These are phyloP conservation scores for Knoxia roxburghii DNA, from an alignment of 257 asterid species.

Conservation along the genomic window DNA sequence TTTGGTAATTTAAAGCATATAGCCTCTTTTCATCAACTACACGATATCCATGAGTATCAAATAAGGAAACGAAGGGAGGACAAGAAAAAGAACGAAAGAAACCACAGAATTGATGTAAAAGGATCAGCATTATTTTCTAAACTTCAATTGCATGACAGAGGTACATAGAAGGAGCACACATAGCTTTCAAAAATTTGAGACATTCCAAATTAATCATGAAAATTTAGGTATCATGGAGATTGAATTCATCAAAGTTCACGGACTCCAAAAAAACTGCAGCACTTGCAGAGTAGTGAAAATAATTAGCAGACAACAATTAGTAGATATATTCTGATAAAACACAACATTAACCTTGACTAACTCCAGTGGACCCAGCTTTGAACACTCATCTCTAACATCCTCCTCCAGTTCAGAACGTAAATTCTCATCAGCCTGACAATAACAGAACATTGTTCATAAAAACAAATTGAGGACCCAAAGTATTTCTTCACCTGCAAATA, in stretches of 20 bases:
- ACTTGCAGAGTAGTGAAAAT: background rate
- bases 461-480: background rate
- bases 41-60: background rate
- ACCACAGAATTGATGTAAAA: background rate
- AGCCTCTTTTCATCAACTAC: background rate
- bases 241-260: background rate
- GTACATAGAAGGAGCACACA: background rate
- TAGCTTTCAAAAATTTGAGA: background rate
- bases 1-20: background rate
- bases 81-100: background rate
- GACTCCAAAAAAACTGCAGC: background rate
- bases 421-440: conserved; percentile 61
- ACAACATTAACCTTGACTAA: conserved; percentile 52
- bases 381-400: conserved; percentile 77
- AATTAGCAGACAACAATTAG: too few relatives aligned
- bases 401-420: conserved; percentile 69
- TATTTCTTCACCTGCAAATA: too few relatives aligned
- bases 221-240: background rate
- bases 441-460: conserved; percentile 9
- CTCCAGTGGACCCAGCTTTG: conserved; percentile 84
- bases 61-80: background rate
- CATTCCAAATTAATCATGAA: background rate
- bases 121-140: background rate
- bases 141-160: background rate
- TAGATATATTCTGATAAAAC: background rate